A percentile compares a stretch with the other conserved stretches of the same genome.
Conservation (phyloP, 768 basidiomycete genomes). For the Russula abietina region DNA sequence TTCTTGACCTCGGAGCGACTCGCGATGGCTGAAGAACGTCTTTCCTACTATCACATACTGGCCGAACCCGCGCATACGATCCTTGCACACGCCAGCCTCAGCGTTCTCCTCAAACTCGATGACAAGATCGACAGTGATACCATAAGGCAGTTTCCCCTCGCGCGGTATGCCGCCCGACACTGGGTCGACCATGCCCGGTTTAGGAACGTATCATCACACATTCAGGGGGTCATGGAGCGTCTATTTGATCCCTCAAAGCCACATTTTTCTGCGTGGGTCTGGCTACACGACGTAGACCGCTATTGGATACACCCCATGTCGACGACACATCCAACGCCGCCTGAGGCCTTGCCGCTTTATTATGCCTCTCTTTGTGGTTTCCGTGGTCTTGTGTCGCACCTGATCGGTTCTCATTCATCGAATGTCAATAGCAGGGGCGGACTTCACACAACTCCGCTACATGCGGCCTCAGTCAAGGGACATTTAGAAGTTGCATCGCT, state of each 20-base stretch:
- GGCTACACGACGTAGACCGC: conserved; percentile 4
- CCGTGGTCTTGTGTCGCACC: not conserved
- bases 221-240: not conserved
- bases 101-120: conserved; percentile 8
- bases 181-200: conserved; percentile 10
- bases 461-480: not conserved
- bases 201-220: not conserved
- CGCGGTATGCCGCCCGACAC: conserved; percentile 2
- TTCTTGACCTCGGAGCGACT: conserved; percentile 16
- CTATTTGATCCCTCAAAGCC: conserved; percentile 3
- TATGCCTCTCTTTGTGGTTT: conserved; percentile 12
- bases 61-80: conserved; percentile 3
- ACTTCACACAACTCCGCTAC: not conserved
- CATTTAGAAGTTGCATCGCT: not conserved
- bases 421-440: not conserved
- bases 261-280: conserved; percentile 8
- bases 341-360: not conserved
- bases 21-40: not conserved
- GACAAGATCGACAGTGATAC: not conserved
- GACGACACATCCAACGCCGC: not conserved
- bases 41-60: conserved; percentile 11
- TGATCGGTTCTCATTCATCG: not conserved
- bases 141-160: not conserved
- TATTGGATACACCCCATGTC: not conserved
- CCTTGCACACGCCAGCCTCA: conserved; percentile 2